Evolutionary conservation across 208 protist species (phyloP), one percentile per base, ranked within the genome.

Genomic region (Entamoeba moshkovskii): DNA sequence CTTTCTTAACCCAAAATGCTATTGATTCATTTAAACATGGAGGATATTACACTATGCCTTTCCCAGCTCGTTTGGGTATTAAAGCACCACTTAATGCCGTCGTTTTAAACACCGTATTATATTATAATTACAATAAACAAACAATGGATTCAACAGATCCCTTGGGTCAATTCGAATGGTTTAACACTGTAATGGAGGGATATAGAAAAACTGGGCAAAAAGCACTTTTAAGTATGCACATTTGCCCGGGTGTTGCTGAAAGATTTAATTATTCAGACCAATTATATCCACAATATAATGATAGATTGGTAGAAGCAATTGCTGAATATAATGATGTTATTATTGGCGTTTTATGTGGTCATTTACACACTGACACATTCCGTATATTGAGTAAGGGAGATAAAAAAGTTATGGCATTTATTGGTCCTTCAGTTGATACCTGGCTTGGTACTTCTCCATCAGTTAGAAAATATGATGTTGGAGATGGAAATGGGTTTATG

Each of bases 211-310:
- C 59, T 13, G 59, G 59, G 25, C 59, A 85, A 85, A 85, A 22
- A 85, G 59, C 59, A 33, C 11, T 85, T 42, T 11, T 85, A 33
- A 38, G 29, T 29, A 85, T 85, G 59, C 59, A 85, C 3, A 85
- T 85, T 13, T 85, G 59, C n/a, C 59, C 59, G 16, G 59, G 59
- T 33, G 59, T 85, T 0, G 59, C 59, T 85, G 59, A 85, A 38
- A 85, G 59, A 4, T 85, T 85, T 85, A 85, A 85, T 38, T 85
- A 85, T 38, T 85, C 59, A 29, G 59, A 85, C 3, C 59, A 85
- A 85, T 85, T 85, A 85, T 85, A 85, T 85, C 59, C 59, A 85
- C 59, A 85, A 85, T 85, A 85, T 85, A 85, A 85, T 85, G 59
- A 85, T 38, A 29, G 59, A 85, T 4, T 85, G 13, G 59, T 85